A percentile compares a stretch with the other conserved stretches of the same genome.
phyloP scores from a whole-genome alignment of 768 basidiomycete species.

The Candolleomyces aberdarensis region DNA sequence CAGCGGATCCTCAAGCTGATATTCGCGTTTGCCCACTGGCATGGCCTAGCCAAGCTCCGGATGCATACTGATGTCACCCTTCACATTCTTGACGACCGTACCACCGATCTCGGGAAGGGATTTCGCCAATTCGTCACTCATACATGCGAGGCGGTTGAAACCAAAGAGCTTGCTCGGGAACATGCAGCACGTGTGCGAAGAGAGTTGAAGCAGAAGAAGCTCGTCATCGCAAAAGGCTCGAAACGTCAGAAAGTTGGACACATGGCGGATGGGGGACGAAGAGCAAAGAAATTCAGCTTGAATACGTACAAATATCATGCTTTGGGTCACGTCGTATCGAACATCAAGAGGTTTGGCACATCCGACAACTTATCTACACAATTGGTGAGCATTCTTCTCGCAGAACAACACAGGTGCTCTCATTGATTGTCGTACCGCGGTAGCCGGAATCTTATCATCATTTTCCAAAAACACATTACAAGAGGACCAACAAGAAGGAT shows the following conservation, averaged over 20 bases:
- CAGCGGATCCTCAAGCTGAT: conserved; percentile 20
- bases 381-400: conserved; percentile 21
- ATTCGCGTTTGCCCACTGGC: conserved; percentile 28
- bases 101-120: conserved; percentile 22
- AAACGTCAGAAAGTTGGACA: conserved; percentile 5
- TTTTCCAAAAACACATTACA: neutral
- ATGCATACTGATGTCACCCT: conserved; percentile 27
- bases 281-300: conserved; percentile 10
- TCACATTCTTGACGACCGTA: conserved; percentile 20
- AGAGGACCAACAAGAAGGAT: neutral
- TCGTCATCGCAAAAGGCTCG: neutral
- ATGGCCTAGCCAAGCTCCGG: conserved; percentile 29
- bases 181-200: conserved; percentile 24
- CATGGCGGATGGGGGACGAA: conserved; percentile 2
- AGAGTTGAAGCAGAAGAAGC: neutral
- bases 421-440: neutral
- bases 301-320: conserved; percentile 6
- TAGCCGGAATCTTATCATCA: neutral
- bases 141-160: conserved; percentile 24
- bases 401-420: neutral
- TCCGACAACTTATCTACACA: conserved; percentile 13
- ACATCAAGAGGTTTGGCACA: conserved; percentile 3
- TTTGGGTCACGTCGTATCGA: neutral
- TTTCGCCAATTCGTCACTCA: conserved; percentile 28
- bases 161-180: conserved; percentile 37